Evolutionary conservation across 495 filamentous ascomycete species (phyloP).

Genomic region (Extremus antarcticus): DNA sequence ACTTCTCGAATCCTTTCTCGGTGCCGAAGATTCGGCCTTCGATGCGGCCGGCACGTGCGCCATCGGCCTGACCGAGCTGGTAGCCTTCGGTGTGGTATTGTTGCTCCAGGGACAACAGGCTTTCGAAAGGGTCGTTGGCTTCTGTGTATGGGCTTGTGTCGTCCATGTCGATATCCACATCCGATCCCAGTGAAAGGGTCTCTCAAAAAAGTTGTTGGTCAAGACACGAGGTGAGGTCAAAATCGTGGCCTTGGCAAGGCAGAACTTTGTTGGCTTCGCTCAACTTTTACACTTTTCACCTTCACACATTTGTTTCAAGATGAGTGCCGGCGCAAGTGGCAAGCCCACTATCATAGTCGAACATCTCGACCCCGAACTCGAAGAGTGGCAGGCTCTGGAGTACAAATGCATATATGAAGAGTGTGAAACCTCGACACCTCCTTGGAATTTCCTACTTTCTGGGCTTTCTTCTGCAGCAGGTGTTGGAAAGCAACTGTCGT

Average conservation of each 20-base stretch:
- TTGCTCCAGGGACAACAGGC: constrained; percentile 67
- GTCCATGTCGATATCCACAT: too few species aligned
- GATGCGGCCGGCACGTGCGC: constrained; percentile 63
- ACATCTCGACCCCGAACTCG: constrained; percentile 85
- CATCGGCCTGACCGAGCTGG: constrained; percentile 61
- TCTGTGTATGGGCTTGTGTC: too few species aligned
- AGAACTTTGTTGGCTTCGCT: background rate
- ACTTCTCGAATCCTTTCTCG: constrained; percentile 90
- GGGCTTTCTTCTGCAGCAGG: constrained; percentile 41
- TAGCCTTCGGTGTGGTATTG: constrained; percentile 81
- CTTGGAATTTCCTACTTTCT: constrained; percentile 67
- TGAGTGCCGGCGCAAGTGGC: background rate
- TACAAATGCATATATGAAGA: constrained; percentile 78
- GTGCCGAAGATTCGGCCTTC: constrained; percentile 87
- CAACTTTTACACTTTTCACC: too few species aligned
- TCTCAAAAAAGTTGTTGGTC: too few species aligned
- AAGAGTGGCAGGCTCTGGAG: constrained; percentile 86
- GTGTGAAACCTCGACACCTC: constrained; percentile 46
- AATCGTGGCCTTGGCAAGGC: background rate
- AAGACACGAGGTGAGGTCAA: background rate
- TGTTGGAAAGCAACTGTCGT: constrained; percentile 5
- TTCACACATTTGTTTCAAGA: background rate
- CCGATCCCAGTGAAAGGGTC: too few species aligned
- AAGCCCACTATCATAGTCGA: constrained; percentile 61
- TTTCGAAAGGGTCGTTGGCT: constrained; percentile 47